These are phyloP conservation scores for Blastosporella zonata DNA, from an alignment of 1,284 basidiomycete species.

Conservation along the genomic window DNA sequence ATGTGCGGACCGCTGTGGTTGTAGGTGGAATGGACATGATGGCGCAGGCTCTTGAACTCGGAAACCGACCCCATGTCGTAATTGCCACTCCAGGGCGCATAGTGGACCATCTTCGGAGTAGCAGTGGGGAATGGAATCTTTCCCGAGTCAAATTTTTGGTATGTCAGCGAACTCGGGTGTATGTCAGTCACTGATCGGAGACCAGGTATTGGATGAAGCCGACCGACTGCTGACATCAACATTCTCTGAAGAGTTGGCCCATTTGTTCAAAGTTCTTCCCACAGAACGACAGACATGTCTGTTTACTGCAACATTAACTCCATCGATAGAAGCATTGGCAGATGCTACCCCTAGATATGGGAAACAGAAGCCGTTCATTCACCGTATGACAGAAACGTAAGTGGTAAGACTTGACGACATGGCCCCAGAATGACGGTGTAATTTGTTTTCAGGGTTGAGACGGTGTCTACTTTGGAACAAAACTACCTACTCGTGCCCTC, in stretches of 20 bases:
- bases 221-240: conserved; percentile 90
- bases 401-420: conserved; percentile 23
- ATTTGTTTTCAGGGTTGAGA: conserved; percentile 64
- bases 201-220: conserved; percentile 91
- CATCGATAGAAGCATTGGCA: conserved; percentile 81
- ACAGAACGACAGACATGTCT: conserved; percentile 90
- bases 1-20: conserved; percentile 82
- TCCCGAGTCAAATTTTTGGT: conserved; percentile 86
- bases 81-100: conserved; percentile 96
- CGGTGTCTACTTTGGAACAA: conserved; percentile 83
- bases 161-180: conserved; percentile 24
- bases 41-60: conserved; percentile 86
- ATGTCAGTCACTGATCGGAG: not conserved
- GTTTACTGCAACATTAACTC: conserved; percentile 94
- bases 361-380: conserved; percentile 85
- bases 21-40: conserved; percentile 99
- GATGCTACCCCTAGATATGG: conserved; percentile 74
- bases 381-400: conserved; percentile 78
- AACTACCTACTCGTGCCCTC: conserved; percentile 92
- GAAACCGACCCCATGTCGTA: conserved; percentile 86
- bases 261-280: conserved; percentile 80
- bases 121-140: conserved; percentile 80
- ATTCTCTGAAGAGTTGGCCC: conserved; percentile 84
- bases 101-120: conserved; percentile 86
- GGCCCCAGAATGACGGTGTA: not conserved